phyloP scores from a whole-genome alignment of 768 basidiomycete genomes.

The Clitopilus passeckerianus region DNA sequence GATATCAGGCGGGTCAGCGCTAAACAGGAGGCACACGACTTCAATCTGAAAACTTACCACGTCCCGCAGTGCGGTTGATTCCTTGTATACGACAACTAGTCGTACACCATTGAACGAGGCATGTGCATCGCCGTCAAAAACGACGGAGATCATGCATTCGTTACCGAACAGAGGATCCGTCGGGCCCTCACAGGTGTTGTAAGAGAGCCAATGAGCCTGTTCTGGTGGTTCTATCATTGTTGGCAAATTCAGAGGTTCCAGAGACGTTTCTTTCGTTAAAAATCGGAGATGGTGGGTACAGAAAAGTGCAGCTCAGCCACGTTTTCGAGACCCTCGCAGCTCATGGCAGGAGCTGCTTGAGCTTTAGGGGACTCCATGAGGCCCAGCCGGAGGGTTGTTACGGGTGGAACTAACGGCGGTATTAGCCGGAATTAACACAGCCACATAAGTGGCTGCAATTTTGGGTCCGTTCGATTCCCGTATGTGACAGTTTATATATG shows the following conservation, averaged over 20 bases:
- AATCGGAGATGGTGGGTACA: not conserved
- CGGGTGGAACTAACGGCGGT: not conserved
- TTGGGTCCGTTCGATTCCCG: not conserved
- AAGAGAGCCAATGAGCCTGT: slow-evolving; percentile 3
- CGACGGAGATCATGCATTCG: slow-evolving; percentile 9
- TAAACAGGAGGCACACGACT: slow-evolving; percentile 1
- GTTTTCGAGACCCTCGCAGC: not conserved
- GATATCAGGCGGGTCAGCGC: not conserved
- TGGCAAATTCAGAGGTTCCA: not conserved
- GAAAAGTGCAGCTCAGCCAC: not conserved
- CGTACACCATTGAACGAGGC: slow-evolving; percentile 5
- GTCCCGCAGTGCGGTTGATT: slow-evolving; percentile 1
- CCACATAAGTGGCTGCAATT: not conserved
- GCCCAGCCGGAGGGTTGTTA: not conserved
- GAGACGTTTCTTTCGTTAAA: not conserved
- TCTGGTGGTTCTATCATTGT: not conserved
- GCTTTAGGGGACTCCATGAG: not conserved
- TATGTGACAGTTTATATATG: not conserved
- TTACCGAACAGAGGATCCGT: slow-evolving; percentile 1
- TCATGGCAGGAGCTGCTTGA: not conserved
- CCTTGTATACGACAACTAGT: slow-evolving; percentile 4
- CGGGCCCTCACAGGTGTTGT: slow-evolving; percentile 7
- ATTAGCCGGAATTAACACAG: not conserved
- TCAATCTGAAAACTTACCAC: slow-evolving; percentile 1
- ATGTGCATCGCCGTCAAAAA: slow-evolving; percentile 4